Evolutionary conservation across 495 filamentous ascomycete species (phyloP).

Genomic region (Xylaria castorea): DNA sequence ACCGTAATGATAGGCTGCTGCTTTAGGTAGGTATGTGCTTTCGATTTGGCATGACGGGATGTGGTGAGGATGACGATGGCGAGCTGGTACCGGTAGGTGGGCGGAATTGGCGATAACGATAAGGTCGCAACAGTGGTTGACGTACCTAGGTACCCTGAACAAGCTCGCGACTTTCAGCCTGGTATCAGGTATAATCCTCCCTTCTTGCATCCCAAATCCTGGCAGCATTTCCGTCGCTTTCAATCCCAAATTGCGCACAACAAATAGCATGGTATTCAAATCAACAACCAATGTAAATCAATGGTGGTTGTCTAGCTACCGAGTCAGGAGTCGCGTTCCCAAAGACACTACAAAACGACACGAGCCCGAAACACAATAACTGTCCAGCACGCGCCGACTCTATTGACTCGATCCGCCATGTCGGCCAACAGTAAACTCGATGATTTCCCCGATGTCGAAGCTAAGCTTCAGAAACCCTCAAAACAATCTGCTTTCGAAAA

Average conservation of each 20-base stretch:
- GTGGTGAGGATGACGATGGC: too few relatives aligned
- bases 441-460: conserved; percentile 83
- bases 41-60: not conserved
- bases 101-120: conserved; percentile 8
- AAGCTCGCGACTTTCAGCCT: conserved; percentile 3
- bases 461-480: conserved; percentile 80
- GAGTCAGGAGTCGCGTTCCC: not conserved
- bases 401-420: conserved; percentile 39
- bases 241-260: not conserved
- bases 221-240: not conserved
- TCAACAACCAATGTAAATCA: not conserved
- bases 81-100: not conserved
- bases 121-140: not conserved
- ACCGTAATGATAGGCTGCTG: too few relatives aligned
- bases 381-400: conserved; percentile 10
- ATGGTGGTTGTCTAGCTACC: conserved; percentile 1
- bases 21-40: not conserved
- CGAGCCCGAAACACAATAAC: conserved; percentile 1
- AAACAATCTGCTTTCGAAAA: conserved; percentile 94
- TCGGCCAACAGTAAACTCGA: conserved; percentile 49
- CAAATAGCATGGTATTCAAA: not conserved
- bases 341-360: not conserved
- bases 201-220: conserved; percentile 1
- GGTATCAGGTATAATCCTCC: not conserved
- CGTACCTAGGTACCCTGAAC: conserved; percentile 7